Base-by-base conservation (phyloP, 371 early-diverging fungal species). In the Funneliformis caledonium region DNA sequence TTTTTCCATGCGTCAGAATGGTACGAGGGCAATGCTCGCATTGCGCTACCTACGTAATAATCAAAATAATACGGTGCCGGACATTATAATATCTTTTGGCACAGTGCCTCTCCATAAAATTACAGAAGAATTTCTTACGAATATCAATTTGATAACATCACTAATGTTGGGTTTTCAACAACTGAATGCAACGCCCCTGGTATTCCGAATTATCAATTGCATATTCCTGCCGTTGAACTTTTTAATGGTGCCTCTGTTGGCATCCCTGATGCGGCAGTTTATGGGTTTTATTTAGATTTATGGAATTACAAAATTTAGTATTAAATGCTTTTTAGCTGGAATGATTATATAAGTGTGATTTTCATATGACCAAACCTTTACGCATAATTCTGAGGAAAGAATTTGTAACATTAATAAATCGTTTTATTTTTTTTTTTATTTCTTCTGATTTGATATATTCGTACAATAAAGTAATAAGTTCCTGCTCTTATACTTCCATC, bases 11-110 rank as follows among this genome's bases (percentile, higher is more conserved):
- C 67, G 31, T 48, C 52, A 50, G 11, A 2, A 64, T 47, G 65
- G 78, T 52, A 3, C 12, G 2, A 48, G 7, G 45, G 48, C 48
- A 26, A 47, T 72, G 26, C 48, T 48, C 31, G 72, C 47, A 50
- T 4, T 72, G 52, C n/a, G 22, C 16, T 78, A 78, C 45, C 22
- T 45, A 67, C 47, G 67, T 65, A 37, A n/a, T 7, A 48, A 65
- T 65, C 65, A 3, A 50, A 65, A 65, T 78, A 16, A 16, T 9
- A 78, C 11, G 0, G 12, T 67, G 8, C 78, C 78, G 10, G 31
- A 14, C 26, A 65, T n/a, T 9, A 22, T 26, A 0, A 76, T 45
- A 26, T 76, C 76, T 43, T 76, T 76, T 61, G 62, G 76, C 16
- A 76, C 61, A 5, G 47, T n/a, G 42, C 37, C 31, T 61, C 62